Percentiles rank a stretch among this genome's conserved stretches.
Conservation (phyloP, 2,329 filamentous ascomycete genomes). For the Alternaria longipes region DNA sequence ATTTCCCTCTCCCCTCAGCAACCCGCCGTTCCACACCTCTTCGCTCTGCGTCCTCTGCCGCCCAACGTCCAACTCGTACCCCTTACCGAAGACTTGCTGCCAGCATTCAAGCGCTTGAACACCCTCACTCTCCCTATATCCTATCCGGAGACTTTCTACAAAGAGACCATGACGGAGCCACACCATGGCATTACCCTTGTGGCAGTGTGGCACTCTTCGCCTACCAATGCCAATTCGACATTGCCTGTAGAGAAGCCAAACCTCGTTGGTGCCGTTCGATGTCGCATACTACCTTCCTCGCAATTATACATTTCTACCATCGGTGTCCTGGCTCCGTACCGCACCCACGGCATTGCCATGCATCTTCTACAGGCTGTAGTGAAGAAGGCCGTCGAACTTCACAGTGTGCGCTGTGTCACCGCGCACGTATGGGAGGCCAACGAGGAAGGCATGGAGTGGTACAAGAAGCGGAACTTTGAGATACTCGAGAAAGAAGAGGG, state of each 20-base stretch:
- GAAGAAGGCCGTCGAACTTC: slow-evolving; percentile 59
- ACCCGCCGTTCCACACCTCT: slow-evolving; percentile 26
- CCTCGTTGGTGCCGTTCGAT: slow-evolving; percentile 59
- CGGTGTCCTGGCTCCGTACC: slow-evolving; percentile 67
- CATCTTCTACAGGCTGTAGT: slow-evolving; percentile 59
- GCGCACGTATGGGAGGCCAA: slow-evolving; percentile 73
- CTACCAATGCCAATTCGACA: slow-evolving; percentile 1
- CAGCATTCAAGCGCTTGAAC: slow-evolving; percentile 66
- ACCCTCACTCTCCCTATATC: slow-evolving; percentile 67
- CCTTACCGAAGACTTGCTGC: slow-evolving; percentile 63
- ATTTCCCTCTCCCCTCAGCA: slow-evolving; percentile 16
- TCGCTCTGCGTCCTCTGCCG: slow-evolving; percentile 49
- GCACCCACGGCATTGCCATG: slow-evolving; percentile 65
- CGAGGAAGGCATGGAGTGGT: slow-evolving; percentile 68
- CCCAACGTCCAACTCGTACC: slow-evolving; percentile 63
- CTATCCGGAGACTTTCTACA: slow-evolving; percentile 69
- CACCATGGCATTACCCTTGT: slow-evolving; percentile 66
- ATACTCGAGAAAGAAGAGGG: slow-evolving; percentile 61
- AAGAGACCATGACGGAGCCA: slow-evolving; percentile 65
- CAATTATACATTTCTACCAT: slow-evolving; percentile 70
- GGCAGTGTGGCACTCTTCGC: slow-evolving; percentile 62
- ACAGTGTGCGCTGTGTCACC: slow-evolving; percentile 62
- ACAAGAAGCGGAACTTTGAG: slow-evolving; percentile 65
- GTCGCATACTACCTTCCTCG: slow-evolving; percentile 53
- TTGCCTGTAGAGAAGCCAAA: slow-evolving; percentile 38